Conservation (phyloP, 805 yeast species). For the Cyberlindnera petersonii region DNA sequence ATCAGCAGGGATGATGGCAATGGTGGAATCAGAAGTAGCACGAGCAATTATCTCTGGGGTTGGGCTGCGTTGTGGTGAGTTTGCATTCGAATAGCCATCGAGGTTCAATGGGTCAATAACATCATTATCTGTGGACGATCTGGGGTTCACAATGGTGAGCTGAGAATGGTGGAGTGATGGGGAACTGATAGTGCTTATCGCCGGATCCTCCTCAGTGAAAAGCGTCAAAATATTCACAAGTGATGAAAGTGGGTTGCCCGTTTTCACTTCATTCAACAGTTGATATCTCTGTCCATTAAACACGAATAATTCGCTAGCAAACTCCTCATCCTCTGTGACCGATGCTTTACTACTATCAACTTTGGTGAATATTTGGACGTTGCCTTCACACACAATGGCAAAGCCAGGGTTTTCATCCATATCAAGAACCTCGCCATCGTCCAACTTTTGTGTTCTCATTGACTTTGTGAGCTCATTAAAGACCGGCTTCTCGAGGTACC, state of each 20-base stretch:
- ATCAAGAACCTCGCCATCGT: slow-evolving; percentile 69
- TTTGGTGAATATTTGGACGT: slow-evolving; percentile 70
- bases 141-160: background rate
- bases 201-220: slow-evolving; percentile 46
- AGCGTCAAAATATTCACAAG: slow-evolving; percentile 74
- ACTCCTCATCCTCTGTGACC: slow-evolving; percentile 22
- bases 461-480: slow-evolving; percentile 89
- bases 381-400: slow-evolving; percentile 89
- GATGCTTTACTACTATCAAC: slow-evolving; percentile 31
- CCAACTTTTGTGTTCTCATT: slow-evolving; percentile 83
- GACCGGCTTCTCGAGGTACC: slow-evolving; percentile 84
- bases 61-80: background rate
- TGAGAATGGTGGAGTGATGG: slow-evolving; percentile 3
- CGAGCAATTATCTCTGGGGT: slow-evolving; percentile 54
- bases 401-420: slow-evolving; percentile 79
- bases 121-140: slow-evolving; percentile 2
- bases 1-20: slow-evolving; percentile 85
- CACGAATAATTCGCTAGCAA: slow-evolving; percentile 32
- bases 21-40: slow-evolving; percentile 72
- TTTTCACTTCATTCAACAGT: slow-evolving; percentile 70
- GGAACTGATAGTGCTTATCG: slow-evolving; percentile 4
- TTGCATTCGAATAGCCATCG: slow-evolving; percentile 5
- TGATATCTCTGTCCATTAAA: slow-evolving; percentile 65
- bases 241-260: slow-evolving; percentile 84
- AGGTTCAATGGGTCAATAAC: slow-evolving; percentile 21